These are phyloP conservation scores for Austroboletus novae-zelandiae DNA, from an alignment of 1,284 basidiomycete genomes.

Conservation along the genomic window DNA sequence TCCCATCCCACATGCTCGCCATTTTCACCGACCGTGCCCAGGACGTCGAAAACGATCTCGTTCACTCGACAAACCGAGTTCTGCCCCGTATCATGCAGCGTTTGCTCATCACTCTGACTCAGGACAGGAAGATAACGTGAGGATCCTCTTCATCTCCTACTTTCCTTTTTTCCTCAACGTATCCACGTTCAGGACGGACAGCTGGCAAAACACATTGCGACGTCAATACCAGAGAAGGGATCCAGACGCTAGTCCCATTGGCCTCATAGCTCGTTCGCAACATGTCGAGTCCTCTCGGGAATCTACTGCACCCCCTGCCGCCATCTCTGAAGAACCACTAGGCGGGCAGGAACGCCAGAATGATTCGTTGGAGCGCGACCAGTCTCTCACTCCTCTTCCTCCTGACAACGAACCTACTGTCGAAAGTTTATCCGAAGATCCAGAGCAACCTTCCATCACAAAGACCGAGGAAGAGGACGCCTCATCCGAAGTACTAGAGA, in stretches of 20 bases:
- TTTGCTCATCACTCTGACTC: constrained; percentile 69
- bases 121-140: constrained; percentile 77
- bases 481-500: constrained; percentile 19
- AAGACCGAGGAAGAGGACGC: constrained; percentile 28
- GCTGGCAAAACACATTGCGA: constrained; percentile 72
- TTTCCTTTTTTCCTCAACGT: constrained; percentile 12
- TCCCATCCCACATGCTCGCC: constrained; percentile 2
- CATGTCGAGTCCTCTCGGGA: constrained; percentile 28
- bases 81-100: constrained; percentile 72
- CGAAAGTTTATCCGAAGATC: constrained; percentile 2
- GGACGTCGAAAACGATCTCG: constrained; percentile 77
- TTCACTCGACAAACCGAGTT: constrained; percentile 54
- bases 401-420: background rate
- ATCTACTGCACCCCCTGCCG: constrained; percentile 21
- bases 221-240: constrained; percentile 70
- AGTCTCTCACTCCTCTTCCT: background rate
- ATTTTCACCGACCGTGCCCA: constrained; percentile 30
- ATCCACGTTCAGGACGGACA: constrained; percentile 51
- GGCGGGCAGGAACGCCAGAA: constrained; percentile 9
- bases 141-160: constrained; percentile 30
- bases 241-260: constrained; percentile 68
- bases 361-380: constrained; percentile 3
- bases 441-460: background rate
- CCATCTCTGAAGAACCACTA: constrained; percentile 8
- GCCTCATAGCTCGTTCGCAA: constrained; percentile 37